phyloP scores from a whole-genome alignment of 192 early-diverging fungal species.

The Radiomyces spectabilis region DNA sequence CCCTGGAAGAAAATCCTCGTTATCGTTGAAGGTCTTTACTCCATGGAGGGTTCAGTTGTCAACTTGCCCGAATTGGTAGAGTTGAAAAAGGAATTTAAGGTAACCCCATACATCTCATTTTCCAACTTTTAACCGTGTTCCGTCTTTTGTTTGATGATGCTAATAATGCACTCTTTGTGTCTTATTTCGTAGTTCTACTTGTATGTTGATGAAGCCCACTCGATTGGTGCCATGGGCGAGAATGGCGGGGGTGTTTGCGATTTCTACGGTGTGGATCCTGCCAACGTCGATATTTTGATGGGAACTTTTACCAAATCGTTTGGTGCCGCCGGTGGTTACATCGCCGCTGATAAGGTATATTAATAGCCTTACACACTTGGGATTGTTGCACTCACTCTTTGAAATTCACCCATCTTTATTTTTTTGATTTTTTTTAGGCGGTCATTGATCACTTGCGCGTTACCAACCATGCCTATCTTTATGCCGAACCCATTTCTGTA shows the following conservation, averaged over 20 bases:
- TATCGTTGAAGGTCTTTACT: constrained; percentile 86
- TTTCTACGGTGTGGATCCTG: constrained; percentile 76
- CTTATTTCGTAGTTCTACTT: constrained; percentile 58
- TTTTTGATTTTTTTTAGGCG: constrained; percentile 7
- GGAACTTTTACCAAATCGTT: constrained; percentile 92
- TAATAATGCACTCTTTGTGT: no score
- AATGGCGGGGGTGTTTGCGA: constrained; percentile 88
- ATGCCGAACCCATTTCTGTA: constrained; percentile 74
- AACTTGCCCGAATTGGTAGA: constrained; percentile 70
- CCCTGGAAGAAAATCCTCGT: constrained; percentile 95
- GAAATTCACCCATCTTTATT: neutral
- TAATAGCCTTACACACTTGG: no score
- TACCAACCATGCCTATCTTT: constrained; percentile 62
- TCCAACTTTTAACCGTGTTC: no score
- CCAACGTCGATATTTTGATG: constrained; percentile 83
- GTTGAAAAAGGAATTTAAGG: constrained; percentile 74
- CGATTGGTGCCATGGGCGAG: constrained; percentile 82
- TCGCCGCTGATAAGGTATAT: constrained; percentile 54
- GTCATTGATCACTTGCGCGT: constrained; percentile 73
- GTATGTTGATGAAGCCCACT: constrained; percentile 90
- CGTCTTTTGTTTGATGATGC: no score
- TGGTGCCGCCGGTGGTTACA: constrained; percentile 91
- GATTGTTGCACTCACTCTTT: no score
- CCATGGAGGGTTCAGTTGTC: constrained; percentile 86
- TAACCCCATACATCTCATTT: neutral